A percentile compares a stretch with the other conserved stretches of the same genome.
Evolutionary conservation across 129 eudicot genomes (phyloP).

Genomic region (Logfia minima): DNA sequence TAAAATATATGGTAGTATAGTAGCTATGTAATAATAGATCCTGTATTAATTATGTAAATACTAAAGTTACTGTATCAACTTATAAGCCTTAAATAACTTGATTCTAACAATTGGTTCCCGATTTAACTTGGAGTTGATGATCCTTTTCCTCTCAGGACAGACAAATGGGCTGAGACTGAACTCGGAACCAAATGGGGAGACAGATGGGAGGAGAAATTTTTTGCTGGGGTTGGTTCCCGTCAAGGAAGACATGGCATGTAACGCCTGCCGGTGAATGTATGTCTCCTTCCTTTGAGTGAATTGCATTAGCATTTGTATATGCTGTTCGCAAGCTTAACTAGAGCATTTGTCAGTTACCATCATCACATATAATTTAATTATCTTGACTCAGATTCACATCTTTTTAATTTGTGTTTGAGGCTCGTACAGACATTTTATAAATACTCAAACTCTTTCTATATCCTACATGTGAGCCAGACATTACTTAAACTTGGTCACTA

Average conservation of each 20-base stretch:
- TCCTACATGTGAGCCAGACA: not conserved
- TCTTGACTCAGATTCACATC: too few species aligned
- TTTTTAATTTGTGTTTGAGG: too few species aligned
- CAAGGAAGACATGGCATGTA: conserved; percentile 98
- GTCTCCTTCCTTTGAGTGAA: conserved; percentile 25
- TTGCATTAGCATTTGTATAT: not conserved
- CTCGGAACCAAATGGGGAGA: conserved; percentile 93
- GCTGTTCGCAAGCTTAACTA: not conserved
- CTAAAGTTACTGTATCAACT: not conserved
- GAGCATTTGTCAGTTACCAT: not conserved
- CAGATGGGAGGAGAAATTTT: conserved; percentile 92
- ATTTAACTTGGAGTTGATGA: conserved; percentile 5
- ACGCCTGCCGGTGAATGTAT: conserved; percentile 60
- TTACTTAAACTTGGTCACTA: not conserved
- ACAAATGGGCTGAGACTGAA: conserved; percentile 95
- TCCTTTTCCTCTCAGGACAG: conserved; percentile 60
- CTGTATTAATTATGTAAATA: conserved; percentile 8
- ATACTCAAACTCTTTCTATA: not conserved
- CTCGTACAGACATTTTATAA: not conserved
- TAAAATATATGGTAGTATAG: conserved; percentile 63
- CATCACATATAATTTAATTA: too few species aligned
- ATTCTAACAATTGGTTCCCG: not conserved
- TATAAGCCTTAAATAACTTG: not conserved
- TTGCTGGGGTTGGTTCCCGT: conserved; percentile 89
- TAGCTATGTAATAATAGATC: too few species aligned